Evolutionary conservation across 176 grass and related monocot genomes (phyloP).

Genomic region (Lolium perenne): DNA sequence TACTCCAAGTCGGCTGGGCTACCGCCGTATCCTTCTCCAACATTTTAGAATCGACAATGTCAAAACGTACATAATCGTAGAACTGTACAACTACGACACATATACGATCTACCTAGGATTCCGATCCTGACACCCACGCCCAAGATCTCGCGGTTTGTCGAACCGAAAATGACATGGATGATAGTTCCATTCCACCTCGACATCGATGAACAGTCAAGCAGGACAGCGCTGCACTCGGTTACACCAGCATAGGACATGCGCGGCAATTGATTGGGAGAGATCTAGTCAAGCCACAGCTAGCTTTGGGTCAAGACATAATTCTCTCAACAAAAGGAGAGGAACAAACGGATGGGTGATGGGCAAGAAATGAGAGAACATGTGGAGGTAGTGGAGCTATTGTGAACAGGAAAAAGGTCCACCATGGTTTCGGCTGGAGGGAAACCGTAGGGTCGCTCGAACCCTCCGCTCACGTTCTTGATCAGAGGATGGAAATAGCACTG

Average conservation of each 20-base stretch:
- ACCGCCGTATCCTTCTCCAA: too few relatives aligned
- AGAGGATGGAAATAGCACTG: background rate
- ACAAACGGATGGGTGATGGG: slow-evolving; percentile 17
- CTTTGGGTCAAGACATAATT: background rate
- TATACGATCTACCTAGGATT: background rate
- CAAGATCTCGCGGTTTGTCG: background rate
- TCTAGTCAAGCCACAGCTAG: background rate
- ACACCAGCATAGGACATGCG: slow-evolving; percentile 20
- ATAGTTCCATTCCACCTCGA: background rate
- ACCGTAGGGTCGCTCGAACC: background rate
- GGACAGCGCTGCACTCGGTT: background rate
- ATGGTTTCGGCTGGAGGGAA: background rate
- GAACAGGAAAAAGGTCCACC: background rate
- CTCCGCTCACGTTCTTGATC: background rate
- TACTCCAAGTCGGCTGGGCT: too few relatives aligned
- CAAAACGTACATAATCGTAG: too few relatives aligned
- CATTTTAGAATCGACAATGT: too few relatives aligned
- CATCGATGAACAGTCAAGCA: background rate
- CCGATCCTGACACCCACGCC: background rate
- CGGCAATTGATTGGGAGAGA: background rate
- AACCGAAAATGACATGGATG: background rate
- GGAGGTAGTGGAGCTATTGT: background rate
- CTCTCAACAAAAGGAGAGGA: slow-evolving; percentile 32
- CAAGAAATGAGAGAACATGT: background rate
- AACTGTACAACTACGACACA: too few relatives aligned